Base-by-base conservation (phyloP, 805 yeast genomes). In the Peterozyma toletana region DNA sequence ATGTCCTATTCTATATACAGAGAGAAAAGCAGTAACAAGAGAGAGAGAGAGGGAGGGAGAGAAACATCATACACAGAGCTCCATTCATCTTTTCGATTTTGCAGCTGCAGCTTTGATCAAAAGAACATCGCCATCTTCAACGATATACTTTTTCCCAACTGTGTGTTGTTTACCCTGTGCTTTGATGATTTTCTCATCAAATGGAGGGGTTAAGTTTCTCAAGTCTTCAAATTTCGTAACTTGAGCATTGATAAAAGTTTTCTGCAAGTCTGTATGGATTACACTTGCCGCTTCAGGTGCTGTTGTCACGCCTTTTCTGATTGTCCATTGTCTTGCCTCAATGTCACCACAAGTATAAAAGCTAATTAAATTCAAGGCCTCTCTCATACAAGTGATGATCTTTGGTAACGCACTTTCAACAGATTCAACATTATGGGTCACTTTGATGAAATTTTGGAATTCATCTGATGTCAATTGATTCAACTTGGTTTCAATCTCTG, bases 281-380 rank as follows among this genome's bases (percentile, higher is more conserved):
- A 93, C 96, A 63, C 97, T 98, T 17, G 99, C 99, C 38, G 99
- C 98, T 59, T 86, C 89, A n/a, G 99, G 99, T 43, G 97, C 97
- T 21, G 27, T 21, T 55, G 86, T 83, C 39, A 91, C 85, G 55
- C 95, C 95, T 54, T 74, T 71, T 68, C 98, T 80, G 50, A 93
- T 80, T 33, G 99, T 93, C 99, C 99, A 93, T 67, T 95, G 97
- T 65, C 97, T 84, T 41, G 90, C 96, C 70, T 93, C 99, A 50
- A 86, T 87, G 36, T 95, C 85, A 54, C 99, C 99, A 61, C 93
- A 83, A 33, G 99, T 93, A 77, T 88, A 93, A 74, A 83, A 93
- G 43, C 96, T 88, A 53, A 90, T 89, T 64, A 93, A 80, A 53
- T 85, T 84, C 48, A 90, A 74, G 49, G 87, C 82, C 52, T 77